These are phyloP conservation scores for Cystobasidium pallidum DNA, from an alignment of 1,284 basidiomycete genomes.

Conservation along the genomic window DNA sequence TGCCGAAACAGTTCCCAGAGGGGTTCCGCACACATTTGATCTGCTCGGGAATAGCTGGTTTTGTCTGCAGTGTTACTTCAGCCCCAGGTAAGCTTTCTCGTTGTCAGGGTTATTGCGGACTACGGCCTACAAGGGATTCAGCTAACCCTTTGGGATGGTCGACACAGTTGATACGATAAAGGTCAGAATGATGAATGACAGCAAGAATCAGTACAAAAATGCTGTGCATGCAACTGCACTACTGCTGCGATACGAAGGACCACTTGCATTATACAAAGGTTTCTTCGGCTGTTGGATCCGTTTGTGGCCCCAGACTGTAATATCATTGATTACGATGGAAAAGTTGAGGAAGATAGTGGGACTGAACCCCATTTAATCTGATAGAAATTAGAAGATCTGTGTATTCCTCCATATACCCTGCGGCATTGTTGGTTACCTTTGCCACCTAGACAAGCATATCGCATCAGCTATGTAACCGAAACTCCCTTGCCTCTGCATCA, in stretches of 20 bases:
- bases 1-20: slow-evolving; percentile 49
- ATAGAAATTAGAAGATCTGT: not conserved
- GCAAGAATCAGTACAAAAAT: slow-evolving; percentile 46
- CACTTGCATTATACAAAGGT: slow-evolving; percentile 50
- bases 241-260: slow-evolving; percentile 51
- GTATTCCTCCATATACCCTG: not conserved
- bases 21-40: slow-evolving; percentile 51
- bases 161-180: slow-evolving; percentile 51
- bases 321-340: slow-evolving; percentile 51
- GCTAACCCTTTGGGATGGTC: not conserved
- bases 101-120: not conserved
- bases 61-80: slow-evolving; percentile 50
- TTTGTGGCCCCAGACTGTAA: slow-evolving; percentile 51
- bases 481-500: not conserved
- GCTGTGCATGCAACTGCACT: slow-evolving; percentile 48
- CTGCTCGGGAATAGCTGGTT: slow-evolving; percentile 51
- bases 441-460: not conserved
- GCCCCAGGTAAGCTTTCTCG: slow-evolving; percentile 46
- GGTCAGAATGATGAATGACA: slow-evolving; percentile 53
- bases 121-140: not conserved
- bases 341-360: slow-evolving; percentile 47
- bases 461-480: not conserved
- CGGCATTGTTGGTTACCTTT: not conserved
- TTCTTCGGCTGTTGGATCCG: slow-evolving; percentile 49
- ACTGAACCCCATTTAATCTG: slow-evolving; percentile 46